A percentile compares a stretch with the other conserved stretches of the same genome.
Evolutionary conservation across 352 stramenopile genomes (phyloP).

Genomic region (Phytopythium vexans): DNA sequence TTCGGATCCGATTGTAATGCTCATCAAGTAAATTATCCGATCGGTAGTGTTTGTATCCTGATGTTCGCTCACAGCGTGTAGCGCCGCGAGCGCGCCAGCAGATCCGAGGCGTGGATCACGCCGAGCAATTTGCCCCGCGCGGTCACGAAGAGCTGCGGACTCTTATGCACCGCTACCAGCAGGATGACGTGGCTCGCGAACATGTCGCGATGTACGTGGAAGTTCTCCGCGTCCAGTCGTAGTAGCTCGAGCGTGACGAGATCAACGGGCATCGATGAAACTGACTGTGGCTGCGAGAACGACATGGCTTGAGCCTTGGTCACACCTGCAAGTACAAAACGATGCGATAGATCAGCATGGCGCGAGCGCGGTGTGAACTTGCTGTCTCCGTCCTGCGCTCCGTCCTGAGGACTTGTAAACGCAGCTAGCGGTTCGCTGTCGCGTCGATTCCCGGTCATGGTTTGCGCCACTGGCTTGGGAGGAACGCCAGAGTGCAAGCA

Average conservation of each 20-base stretch:
- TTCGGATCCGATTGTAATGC: background rate
- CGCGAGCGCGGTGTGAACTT: too few species aligned
- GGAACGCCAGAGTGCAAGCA: slow-evolving; percentile 18
- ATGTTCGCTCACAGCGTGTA: slow-evolving; percentile 39
- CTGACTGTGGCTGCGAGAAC: slow-evolving; percentile 32
- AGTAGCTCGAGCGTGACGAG: slow-evolving; percentile 59
- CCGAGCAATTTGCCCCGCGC: slow-evolving; percentile 66
- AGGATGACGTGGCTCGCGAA: slow-evolving; percentile 71
- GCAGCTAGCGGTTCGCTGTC: too few species aligned
- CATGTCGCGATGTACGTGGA: slow-evolving; percentile 66
- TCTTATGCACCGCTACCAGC: slow-evolving; percentile 81
- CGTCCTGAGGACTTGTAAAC: too few species aligned
- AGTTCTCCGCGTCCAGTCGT: slow-evolving; percentile 58
- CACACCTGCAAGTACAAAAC: slow-evolving; percentile 17
- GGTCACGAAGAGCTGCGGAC: slow-evolving; percentile 69
- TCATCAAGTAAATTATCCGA: background rate
- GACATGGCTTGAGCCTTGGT: slow-evolving; percentile 16
- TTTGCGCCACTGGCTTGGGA: too few species aligned
- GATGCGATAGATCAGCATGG: too few species aligned
- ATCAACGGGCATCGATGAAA: slow-evolving; percentile 32
- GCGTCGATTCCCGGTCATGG: too few species aligned
- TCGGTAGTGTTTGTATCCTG: background rate
- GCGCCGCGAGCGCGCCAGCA: slow-evolving; percentile 57
- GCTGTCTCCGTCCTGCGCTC: too few species aligned
- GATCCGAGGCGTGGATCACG: slow-evolving; percentile 63